phyloP scores from a whole-genome alignment of 306 rosid genomes.

The Trifolium repens region DNA sequence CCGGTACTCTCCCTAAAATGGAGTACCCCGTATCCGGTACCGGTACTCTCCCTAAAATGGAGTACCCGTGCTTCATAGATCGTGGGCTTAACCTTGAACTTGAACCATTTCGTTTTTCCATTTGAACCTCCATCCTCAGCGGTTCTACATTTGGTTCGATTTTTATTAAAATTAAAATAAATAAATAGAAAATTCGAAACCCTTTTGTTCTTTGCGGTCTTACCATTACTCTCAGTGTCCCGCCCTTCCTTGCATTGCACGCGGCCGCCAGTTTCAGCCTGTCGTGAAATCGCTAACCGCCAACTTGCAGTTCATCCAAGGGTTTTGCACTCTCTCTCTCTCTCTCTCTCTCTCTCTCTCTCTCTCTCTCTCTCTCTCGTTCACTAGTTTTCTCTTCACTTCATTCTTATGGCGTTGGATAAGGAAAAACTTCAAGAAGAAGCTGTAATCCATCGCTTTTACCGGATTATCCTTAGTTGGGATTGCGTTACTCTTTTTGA shows the following conservation, averaged over 20 bases:
- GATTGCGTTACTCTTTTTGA: conserved; percentile 62
- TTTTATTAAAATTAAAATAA: too few relatives aligned
- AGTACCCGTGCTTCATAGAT: too few relatives aligned
- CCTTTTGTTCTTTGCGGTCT: not conserved
- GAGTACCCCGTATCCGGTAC: too few relatives aligned
- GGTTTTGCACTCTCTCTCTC: not conserved
- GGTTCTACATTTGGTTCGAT: too few relatives aligned
- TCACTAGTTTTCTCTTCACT: not conserved
- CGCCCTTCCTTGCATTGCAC: conserved; percentile 1
- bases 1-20: too few relatives aligned
- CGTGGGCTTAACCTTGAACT: too few relatives aligned
- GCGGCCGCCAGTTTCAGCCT: not conserved
- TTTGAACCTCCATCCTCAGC: too few relatives aligned
- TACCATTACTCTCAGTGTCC: not conserved
- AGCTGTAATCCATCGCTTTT: conserved; percentile 69
- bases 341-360: not conserved
- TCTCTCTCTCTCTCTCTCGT: not conserved
- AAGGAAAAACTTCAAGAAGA: conserved; percentile 65
- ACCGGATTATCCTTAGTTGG: conserved; percentile 77
- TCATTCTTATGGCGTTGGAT: conserved; percentile 65
- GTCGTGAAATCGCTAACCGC: not conserved
- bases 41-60: too few relatives aligned
- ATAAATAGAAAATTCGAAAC: not conserved
- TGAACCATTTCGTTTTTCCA: too few relatives aligned
- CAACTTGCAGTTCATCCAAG: not conserved